Evolutionary conservation across 306 rosid genomes (phyloP).

Genomic region (Castanospermum australe): DNA sequence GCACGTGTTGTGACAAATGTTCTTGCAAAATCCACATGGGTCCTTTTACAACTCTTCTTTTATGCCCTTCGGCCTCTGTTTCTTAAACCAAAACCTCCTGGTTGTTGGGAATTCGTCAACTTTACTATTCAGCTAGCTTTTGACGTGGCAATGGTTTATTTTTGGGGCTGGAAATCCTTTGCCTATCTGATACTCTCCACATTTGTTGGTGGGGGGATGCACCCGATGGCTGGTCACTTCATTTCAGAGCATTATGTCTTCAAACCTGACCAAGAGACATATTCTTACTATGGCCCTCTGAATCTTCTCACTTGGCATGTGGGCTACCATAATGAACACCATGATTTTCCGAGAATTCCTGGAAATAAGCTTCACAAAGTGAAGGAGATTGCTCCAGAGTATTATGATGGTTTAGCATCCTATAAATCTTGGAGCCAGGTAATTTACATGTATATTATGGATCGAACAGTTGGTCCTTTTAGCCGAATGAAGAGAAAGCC

Average conservation of each 20-base stretch:
- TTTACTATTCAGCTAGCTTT: conserved; percentile 62
- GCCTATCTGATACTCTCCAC: conserved; percentile 80
- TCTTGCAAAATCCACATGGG: conserved; percentile 66
- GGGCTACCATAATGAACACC: conserved; percentile 92
- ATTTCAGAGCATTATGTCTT: conserved; percentile 90
- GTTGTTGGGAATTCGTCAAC: conserved; percentile 81
- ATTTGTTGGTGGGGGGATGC: conserved; percentile 93
- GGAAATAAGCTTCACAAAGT: conserved; percentile 86
- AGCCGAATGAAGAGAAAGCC: conserved; percentile 87
- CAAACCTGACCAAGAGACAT: conserved; percentile 86
- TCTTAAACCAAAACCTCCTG: conserved; percentile 92
- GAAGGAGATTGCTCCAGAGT: conserved; percentile 85
- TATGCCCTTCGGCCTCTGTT: conserved; percentile 80
- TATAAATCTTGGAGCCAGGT: conserved; percentile 86
- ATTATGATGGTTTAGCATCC: conserved; percentile 54
- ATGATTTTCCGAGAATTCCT: conserved; percentile 88
- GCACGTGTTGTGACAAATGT: conserved; percentile 68
- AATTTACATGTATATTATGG: conserved; percentile 81
- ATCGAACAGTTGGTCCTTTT: conserved; percentile 79
- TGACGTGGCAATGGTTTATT: conserved; percentile 63
- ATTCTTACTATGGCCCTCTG: conserved; percentile 91
- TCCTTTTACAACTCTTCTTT: conserved; percentile 84
- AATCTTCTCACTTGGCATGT: conserved; percentile 88
- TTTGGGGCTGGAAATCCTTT: conserved; percentile 76
- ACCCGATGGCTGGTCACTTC: conserved; percentile 99